These are phyloP conservation scores for Botryotinia calthae DNA, from an alignment of 2,329 filamentous ascomycete species.

Conservation along the genomic window DNA sequence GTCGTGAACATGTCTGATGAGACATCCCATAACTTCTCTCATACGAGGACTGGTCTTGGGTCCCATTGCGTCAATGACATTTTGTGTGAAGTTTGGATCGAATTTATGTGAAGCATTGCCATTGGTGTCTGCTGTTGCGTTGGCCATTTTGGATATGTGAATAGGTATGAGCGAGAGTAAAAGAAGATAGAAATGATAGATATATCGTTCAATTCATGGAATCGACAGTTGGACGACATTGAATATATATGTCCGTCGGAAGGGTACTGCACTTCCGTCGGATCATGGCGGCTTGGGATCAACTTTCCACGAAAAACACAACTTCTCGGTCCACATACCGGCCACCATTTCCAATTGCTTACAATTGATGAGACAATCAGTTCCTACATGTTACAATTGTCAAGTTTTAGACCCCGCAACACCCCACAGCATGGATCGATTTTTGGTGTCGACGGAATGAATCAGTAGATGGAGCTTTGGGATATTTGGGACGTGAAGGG, in stretches of 20 bases:
- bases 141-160: not conserved
- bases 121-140: not conserved
- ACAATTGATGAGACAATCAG: slow-evolving; percentile 2
- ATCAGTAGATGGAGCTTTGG: not conserved
- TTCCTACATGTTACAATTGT: not conserved
- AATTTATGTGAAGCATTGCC: slow-evolving; percentile 30
- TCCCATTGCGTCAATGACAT: slow-evolving; percentile 60
- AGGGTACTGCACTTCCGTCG: slow-evolving; percentile 9
- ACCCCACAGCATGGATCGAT: not conserved
- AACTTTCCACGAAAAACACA: not conserved
- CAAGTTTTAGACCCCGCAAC: not conserved
- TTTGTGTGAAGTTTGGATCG: slow-evolving; percentile 56
- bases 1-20: slow-evolving; percentile 57
- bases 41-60: slow-evolving; percentile 57
- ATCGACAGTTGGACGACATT: not conserved
- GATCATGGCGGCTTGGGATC: not conserved
- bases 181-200: not conserved
- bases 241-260: slow-evolving; percentile 3
- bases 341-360: not conserved
- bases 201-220: not conserved
- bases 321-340: not conserved
- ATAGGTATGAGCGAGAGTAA: not conserved
- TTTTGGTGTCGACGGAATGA: not conserved
- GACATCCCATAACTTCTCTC: slow-evolving; percentile 52
- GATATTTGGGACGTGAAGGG: not conserved